These are phyloP conservation scores for Zygnema circumcarinatum DNA, from an alignment of 139 green algal genomes.

Conservation along the genomic window DNA sequence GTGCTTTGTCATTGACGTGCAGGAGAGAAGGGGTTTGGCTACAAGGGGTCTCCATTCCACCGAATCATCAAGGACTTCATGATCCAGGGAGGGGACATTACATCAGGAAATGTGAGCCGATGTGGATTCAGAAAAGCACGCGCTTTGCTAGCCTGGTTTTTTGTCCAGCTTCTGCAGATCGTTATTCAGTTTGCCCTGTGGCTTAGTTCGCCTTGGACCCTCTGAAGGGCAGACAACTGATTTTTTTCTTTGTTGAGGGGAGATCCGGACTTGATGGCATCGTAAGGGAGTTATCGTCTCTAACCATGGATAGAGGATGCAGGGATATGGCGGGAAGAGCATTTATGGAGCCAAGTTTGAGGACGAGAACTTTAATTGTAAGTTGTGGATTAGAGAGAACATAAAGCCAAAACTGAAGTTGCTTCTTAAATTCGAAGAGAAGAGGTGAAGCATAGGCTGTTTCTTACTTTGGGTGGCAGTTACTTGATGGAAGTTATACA, in stretches of 20 bases:
- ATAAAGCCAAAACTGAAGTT: too few species aligned
- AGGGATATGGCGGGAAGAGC: constrained; percentile 65
- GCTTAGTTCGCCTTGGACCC: too few species aligned
- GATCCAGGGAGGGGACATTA: constrained; percentile 72
- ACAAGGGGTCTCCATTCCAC: constrained; percentile 65
- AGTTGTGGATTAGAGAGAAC: too few species aligned
- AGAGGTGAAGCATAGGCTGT: too few species aligned
- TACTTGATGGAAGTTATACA: too few species aligned
- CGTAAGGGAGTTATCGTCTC: constrained; percentile 2
- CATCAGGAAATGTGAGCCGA: constrained; percentile 64
- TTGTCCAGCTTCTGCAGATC: too few species aligned
- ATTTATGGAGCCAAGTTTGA: constrained; percentile 72
- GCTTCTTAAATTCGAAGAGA: too few species aligned
- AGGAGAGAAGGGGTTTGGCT: constrained; percentile 64
- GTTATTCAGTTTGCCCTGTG: too few species aligned
- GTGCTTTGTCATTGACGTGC: constrained; percentile 18
- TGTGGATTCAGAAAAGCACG: too few species aligned
- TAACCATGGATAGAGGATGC: too few species aligned
- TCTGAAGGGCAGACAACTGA: too few species aligned
- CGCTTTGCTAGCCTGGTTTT: not conserved
- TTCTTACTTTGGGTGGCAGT: too few species aligned
- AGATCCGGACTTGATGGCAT: not conserved
- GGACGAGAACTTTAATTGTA: constrained; percentile 63
- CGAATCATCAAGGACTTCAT: constrained; percentile 70
- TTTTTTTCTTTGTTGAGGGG: not conserved